A percentile compares a stretch with the other conserved stretches of the same genome.
Conservation (phyloP, 768 basidiomycete genomes). For the Daedaleopsis sinensis region DNA sequence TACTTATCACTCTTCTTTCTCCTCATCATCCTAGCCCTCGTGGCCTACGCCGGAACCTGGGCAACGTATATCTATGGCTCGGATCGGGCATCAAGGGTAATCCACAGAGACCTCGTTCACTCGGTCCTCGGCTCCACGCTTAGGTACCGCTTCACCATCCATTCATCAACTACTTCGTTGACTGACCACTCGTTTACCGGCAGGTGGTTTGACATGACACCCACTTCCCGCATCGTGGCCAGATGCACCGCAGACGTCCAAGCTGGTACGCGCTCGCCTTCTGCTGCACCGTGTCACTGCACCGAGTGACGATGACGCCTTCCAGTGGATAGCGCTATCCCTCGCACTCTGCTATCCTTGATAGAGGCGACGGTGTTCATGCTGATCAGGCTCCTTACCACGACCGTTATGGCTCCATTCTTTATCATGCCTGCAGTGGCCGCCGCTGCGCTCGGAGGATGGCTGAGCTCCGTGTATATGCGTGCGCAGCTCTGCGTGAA, state of each 20-base stretch:
- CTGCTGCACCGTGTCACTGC: neutral
- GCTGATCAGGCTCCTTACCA: constrained; percentile 39
- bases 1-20: constrained; percentile 50
- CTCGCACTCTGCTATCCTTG: constrained; percentile 28
- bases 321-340: constrained; percentile 40
- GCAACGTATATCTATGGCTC: constrained; percentile 49
- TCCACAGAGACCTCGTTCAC: constrained; percentile 54
- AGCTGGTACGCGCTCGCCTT: constrained; percentile 23
- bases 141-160: constrained; percentile 36
- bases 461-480: constrained; percentile 54
- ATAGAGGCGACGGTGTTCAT: constrained; percentile 37
- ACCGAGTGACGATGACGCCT: neutral
- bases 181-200: neutral
- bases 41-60: constrained; percentile 37
- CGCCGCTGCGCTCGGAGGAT: constrained; percentile 41
- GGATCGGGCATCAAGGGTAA: constrained; percentile 54
- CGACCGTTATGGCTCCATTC: constrained; percentile 40
- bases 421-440: constrained; percentile 42
- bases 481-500: constrained; percentile 58
- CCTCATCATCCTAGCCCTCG: constrained; percentile 36
- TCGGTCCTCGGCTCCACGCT: constrained; percentile 63
- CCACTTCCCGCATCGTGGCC: constrained; percentile 61
- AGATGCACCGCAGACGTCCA: constrained; percentile 70
- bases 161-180: neutral
- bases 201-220: constrained; percentile 55